Evolutionary conservation across 108 stramenopile species (phyloP).

Genomic region (Nitzschia sp.): DNA sequence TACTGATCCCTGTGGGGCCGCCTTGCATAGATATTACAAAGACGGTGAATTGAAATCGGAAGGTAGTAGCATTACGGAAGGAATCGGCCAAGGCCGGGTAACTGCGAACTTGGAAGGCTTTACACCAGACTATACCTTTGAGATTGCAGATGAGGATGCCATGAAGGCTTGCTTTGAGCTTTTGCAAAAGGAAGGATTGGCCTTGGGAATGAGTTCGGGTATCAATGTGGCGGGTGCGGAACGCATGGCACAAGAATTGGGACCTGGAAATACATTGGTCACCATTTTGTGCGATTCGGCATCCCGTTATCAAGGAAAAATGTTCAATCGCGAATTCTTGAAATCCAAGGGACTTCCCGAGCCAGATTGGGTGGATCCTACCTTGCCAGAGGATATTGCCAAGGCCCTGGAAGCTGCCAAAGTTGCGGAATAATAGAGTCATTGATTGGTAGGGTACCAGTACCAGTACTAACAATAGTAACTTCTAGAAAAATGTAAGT

Average conservation of each 20-base stretch:
- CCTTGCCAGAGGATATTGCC: constrained; percentile 11
- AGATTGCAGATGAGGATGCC: constrained; percentile 30
- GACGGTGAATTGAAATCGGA: constrained; percentile 43
- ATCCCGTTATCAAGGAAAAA: constrained; percentile 44
- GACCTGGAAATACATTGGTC: constrained; percentile 57
- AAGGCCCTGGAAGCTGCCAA: constrained; percentile 8
- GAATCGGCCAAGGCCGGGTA: constrained; percentile 75
- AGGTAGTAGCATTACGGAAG: constrained; percentile 54
- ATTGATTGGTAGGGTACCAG: no score
- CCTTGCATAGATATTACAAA: constrained; percentile 23
- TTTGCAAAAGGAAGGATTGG: constrained; percentile 59
- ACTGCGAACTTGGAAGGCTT: constrained; percentile 64
- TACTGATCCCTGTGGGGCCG: constrained; percentile 71
- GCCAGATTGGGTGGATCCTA: constrained; percentile 20
- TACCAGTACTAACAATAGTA: no score
- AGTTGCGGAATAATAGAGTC: constrained; percentile 5
- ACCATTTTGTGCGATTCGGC: constrained; percentile 71
- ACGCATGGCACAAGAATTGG: constrained; percentile 43
- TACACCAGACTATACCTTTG: constrained; percentile 24
- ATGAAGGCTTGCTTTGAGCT: constrained; percentile 61
- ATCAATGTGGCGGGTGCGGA: constrained; percentile 64
- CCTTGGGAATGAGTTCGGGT: constrained; percentile 65
- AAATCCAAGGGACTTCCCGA: constrained; percentile 40
- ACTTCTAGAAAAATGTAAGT: no score
- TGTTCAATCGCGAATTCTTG: constrained; percentile 59